Conservation (phyloP, 441 rosid species). For the Erodium trifolium region DNA sequence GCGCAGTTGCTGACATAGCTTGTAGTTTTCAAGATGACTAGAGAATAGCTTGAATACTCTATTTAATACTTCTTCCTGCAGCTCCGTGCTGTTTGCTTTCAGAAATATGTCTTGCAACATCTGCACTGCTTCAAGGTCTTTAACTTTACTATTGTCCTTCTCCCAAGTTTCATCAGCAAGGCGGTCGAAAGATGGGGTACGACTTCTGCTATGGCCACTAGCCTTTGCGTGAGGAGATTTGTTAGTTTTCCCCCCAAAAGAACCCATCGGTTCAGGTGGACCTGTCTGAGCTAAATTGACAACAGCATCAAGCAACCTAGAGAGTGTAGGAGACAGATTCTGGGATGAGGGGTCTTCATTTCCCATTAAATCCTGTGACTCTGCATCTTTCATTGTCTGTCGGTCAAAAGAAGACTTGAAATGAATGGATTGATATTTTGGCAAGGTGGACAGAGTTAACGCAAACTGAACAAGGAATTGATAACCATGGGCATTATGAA, state of each 20-base stretch:
- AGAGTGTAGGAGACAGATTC: constrained; percentile 68
- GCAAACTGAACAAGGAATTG: constrained; percentile 99
- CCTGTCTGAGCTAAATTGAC: constrained; percentile 95
- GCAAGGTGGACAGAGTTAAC: constrained; percentile 63
- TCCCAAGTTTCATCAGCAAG: constrained; percentile 73
- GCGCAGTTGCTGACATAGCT: constrained; percentile 82
- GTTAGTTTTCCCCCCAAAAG: constrained; percentile 43
- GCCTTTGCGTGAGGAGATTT: constrained; percentile 48
- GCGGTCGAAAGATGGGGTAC: constrained; percentile 45
- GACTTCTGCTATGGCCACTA: constrained; percentile 54
- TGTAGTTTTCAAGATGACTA: constrained; percentile 94
- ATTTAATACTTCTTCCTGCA: constrained; percentile 97
- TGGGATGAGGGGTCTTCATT: constrained; percentile 44
- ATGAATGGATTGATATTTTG: constrained; percentile 37
- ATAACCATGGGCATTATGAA: constrained; percentile 99
- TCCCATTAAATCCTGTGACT: constrained; percentile 22
- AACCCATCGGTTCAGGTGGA: constrained; percentile 46
- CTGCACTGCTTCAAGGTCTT: constrained; percentile 99
- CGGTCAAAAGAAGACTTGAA: constrained; percentile 34
- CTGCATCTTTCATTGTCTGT: constrained; percentile 27
- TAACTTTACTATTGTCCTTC: constrained; percentile 69
- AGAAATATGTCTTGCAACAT: constrained; percentile 97
- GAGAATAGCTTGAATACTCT: constrained; percentile 99
- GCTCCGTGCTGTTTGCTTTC: constrained; percentile 73
- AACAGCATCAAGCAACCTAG: constrained; percentile 98